phyloP scores from a whole-genome alignment of 1,284 basidiomycete genomes.

The Ganoderma boninense region DNA sequence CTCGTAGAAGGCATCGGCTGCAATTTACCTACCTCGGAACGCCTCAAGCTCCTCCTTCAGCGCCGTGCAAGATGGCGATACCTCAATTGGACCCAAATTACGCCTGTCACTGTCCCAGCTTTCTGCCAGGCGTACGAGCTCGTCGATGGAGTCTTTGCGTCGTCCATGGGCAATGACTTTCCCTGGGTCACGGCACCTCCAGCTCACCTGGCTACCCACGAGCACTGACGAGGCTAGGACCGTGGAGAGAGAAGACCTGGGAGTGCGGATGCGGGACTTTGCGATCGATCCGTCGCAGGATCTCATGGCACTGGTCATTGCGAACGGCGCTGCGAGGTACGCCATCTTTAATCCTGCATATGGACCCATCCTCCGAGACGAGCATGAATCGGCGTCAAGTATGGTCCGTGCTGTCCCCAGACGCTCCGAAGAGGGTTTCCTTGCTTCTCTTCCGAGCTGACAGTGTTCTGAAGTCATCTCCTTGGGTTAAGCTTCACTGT shows the following conservation, averaged over 20 bases:
- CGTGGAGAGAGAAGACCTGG: conserved; percentile 48
- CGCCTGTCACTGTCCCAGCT: conserved; percentile 46
- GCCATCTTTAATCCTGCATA: neutral
- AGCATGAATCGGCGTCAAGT: neutral
- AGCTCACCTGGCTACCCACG: conserved; percentile 51
- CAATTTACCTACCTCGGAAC: conserved; percentile 44
- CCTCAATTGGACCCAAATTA: conserved; percentile 46
- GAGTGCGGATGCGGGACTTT: conserved; percentile 59
- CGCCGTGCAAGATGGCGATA: conserved; percentile 52
- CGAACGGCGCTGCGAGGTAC: neutral
- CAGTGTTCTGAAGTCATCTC: conserved; percentile 5
- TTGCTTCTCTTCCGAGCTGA: neutral
- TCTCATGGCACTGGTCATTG: conserved; percentile 53
- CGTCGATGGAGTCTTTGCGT: conserved; percentile 63
- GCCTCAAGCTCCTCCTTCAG: conserved; percentile 48
- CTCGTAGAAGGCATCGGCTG: conserved; percentile 46
- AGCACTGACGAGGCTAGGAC: conserved; percentile 27
- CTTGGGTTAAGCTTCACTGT: conserved; percentile 26
- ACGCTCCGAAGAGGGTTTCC: neutral
- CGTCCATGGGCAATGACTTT: conserved; percentile 42
- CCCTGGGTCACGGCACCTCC: conserved; percentile 44
- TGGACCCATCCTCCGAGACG: neutral
- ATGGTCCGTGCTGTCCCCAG: neutral
- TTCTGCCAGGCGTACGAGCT: conserved; percentile 63
- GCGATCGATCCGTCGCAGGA: conserved; percentile 73